Percentiles rank a stretch among this genome's conserved stretches.
Conservation (phyloP, 1,284 basidiomycete genomes). For the Thelephora terrestris region DNA sequence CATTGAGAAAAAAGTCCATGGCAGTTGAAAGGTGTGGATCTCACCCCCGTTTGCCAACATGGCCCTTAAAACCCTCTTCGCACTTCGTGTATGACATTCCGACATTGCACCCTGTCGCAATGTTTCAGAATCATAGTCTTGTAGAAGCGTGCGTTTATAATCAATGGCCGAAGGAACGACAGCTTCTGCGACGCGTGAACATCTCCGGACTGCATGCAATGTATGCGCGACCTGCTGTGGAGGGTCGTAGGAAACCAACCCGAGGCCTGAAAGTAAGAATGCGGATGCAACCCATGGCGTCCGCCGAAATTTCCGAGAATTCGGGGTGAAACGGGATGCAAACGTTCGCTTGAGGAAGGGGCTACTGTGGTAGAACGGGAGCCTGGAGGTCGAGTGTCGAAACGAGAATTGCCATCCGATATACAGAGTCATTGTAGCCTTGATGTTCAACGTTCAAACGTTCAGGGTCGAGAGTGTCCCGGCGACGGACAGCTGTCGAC, state of each 20-base stretch:
- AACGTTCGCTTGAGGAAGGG: no score
- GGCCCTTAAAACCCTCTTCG: constrained; percentile 65
- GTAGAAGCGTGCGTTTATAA: constrained; percentile 74
- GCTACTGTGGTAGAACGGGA: no score
- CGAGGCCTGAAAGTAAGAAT: constrained; percentile 23
- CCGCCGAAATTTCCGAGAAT: not conserved
- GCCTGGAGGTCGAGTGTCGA: no score
- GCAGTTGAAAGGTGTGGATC: constrained; percentile 11
- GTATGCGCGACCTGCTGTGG: constrained; percentile 57
- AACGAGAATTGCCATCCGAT: no score
- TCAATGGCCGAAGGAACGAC: constrained; percentile 64
- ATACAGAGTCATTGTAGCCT: no score
- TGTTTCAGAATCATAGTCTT: constrained; percentile 45
- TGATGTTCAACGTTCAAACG: no score
- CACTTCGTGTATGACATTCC: constrained; percentile 75
- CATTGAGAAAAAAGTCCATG: not conserved
- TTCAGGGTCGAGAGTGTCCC: no score
- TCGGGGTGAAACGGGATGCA: no score
- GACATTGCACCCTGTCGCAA: constrained; percentile 52
- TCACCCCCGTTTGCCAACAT: constrained; percentile 80
- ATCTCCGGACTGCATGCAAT: constrained; percentile 57
- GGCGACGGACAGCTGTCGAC: no score
- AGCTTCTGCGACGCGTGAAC: constrained; percentile 65
- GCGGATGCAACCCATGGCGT: constrained; percentile 15
- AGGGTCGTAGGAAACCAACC: constrained; percentile 45